These are phyloP conservation scores for Heimioporus sp. DNA, from an alignment of 768 basidiomycete species.

Conservation along the genomic window DNA sequence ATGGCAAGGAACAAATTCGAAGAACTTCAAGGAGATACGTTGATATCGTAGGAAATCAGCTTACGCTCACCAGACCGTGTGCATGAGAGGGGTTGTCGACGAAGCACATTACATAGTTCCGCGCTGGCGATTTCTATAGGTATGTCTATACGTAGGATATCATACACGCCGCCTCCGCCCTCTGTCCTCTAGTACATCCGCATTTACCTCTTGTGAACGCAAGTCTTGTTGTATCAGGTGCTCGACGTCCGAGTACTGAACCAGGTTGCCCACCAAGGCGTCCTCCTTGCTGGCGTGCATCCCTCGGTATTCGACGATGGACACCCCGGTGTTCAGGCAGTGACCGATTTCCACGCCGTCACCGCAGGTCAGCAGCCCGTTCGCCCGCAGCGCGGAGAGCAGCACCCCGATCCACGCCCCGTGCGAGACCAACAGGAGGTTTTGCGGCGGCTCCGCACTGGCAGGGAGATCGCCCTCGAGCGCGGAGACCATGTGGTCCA, in stretches of 20 bases:
- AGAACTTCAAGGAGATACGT: conserved; percentile 77
- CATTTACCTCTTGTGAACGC: conserved; percentile 46
- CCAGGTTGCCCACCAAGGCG: conserved; percentile 36
- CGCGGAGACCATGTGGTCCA: conserved; percentile 25
- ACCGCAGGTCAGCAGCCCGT: conserved; percentile 36
- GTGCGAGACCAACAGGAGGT: conserved; percentile 63
- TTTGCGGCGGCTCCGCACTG: conserved; percentile 25
- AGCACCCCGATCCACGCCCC: conserved; percentile 61
- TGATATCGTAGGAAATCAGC: conserved; percentile 27
- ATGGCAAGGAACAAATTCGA: conserved; percentile 87
- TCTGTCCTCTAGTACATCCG: conserved; percentile 38
- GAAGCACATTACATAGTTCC: too few species aligned
- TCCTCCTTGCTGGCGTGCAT: conserved; percentile 17
- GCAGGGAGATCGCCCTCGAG: conserved; percentile 24
- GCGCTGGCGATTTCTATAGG: neutral
- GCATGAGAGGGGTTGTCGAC: too few species aligned
- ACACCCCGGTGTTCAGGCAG: conserved; percentile 38
- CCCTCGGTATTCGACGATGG: conserved; percentile 52
- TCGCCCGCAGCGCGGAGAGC: conserved; percentile 45
- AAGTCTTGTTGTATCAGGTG: conserved; percentile 43
- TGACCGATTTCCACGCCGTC: conserved; percentile 27
- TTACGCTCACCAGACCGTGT: neutral
- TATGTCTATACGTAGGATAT: conserved; percentile 12
- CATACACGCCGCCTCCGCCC: neutral
- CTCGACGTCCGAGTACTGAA: conserved; percentile 51